A percentile compares a stretch with the other conserved stretches of the same genome.
Conservation (phyloP, 2,329 filamentous ascomycete genomes). For the Biscogniauxia sp. region DNA sequence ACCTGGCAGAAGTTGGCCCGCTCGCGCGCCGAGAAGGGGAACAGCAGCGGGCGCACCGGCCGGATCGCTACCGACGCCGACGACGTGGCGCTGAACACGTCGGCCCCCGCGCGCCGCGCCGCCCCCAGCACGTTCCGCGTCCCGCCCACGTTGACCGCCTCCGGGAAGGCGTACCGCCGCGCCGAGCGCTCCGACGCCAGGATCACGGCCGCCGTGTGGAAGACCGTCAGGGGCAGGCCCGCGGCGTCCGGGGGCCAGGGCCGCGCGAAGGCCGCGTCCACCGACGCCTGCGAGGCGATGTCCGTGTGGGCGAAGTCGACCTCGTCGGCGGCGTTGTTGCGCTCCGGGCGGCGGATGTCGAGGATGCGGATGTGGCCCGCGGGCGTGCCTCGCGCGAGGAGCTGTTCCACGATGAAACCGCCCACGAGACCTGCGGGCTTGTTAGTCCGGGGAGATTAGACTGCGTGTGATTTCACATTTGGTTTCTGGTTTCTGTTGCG, state of each 20-base stretch:
- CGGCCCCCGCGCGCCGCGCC: slow-evolving; percentile 45
- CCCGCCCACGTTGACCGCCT: slow-evolving; percentile 49
- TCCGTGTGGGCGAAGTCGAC: slow-evolving; percentile 48
- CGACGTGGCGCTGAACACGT: slow-evolving; percentile 52
- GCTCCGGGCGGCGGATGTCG: slow-evolving; percentile 46
- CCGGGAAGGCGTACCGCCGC: slow-evolving; percentile 43
- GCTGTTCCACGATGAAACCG: slow-evolving; percentile 51
- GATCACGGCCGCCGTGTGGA: slow-evolving; percentile 56
- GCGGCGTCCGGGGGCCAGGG: slow-evolving; percentile 44
- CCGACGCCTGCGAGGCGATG: slow-evolving; percentile 45
- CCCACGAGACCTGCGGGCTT: slow-evolving; percentile 49
- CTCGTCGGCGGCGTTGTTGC: slow-evolving; percentile 34
- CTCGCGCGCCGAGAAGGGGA: slow-evolving; percentile 39
- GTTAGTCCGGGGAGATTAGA: background rate
- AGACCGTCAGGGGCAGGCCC: slow-evolving; percentile 51
- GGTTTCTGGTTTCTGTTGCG: no score
- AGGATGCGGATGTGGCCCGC: slow-evolving; percentile 51
- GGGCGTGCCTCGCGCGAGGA: slow-evolving; percentile 51
- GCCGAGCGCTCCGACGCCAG: slow-evolving; percentile 47
- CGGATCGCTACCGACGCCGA: slow-evolving; percentile 46
- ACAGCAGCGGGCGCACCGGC: slow-evolving; percentile 37
- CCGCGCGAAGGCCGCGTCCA: slow-evolving; percentile 43
- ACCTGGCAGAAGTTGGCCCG: slow-evolving; percentile 42
- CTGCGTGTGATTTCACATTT: no score
- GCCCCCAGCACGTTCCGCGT: slow-evolving; percentile 48